Evolutionary conservation across 2,329 filamentous ascomycete species (phyloP).

Genomic region (Cladosporium sp.): DNA sequence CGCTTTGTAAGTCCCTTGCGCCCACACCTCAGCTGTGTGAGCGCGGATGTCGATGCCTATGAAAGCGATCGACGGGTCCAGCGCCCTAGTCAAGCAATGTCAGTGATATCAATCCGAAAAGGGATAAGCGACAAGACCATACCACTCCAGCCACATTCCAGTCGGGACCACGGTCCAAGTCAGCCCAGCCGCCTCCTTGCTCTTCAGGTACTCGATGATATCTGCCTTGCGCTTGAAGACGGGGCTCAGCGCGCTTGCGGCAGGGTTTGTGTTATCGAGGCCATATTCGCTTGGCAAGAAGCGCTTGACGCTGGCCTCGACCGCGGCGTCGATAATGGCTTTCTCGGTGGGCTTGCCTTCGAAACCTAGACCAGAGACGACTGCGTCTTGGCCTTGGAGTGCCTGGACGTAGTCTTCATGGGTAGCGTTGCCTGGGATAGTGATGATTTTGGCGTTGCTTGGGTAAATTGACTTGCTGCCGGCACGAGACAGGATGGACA

Average conservation of each 20-base stretch:
- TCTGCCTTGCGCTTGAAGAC: constrained; percentile 38
- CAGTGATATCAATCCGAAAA: neutral
- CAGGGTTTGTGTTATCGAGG: constrained; percentile 38
- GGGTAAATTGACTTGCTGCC: constrained; percentile 23
- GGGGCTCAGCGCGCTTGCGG: constrained; percentile 31
- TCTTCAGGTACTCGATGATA: constrained; percentile 37
- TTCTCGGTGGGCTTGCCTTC: constrained; percentile 32
- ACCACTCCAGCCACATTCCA: constrained; percentile 39
- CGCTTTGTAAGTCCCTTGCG: constrained; percentile 35
- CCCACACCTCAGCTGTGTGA: constrained; percentile 27
- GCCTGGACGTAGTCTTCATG: constrained; percentile 35
- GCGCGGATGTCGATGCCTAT: constrained; percentile 20
- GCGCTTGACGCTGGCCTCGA: constrained; percentile 42
- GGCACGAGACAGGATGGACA: constrained; percentile 22
- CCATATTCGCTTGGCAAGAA: constrained; percentile 47
- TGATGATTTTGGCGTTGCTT: constrained; percentile 15
- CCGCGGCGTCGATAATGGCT: constrained; percentile 42
- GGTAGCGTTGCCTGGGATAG: constrained; percentile 20
- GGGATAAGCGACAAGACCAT: constrained; percentile 28
- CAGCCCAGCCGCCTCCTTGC: constrained; percentile 28
- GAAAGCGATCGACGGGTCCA: constrained; percentile 21
- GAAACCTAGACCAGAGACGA: constrained; percentile 39
- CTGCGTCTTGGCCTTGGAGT: constrained; percentile 40
- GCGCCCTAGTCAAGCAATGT: constrained; percentile 23
- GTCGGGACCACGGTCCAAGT: constrained; percentile 35